A percentile compares a stretch with the other conserved stretches of the same genome.
Evolutionary conservation across 2,329 filamentous ascomycete species (phyloP).

Genomic region (Lachnellula suecica): DNA sequence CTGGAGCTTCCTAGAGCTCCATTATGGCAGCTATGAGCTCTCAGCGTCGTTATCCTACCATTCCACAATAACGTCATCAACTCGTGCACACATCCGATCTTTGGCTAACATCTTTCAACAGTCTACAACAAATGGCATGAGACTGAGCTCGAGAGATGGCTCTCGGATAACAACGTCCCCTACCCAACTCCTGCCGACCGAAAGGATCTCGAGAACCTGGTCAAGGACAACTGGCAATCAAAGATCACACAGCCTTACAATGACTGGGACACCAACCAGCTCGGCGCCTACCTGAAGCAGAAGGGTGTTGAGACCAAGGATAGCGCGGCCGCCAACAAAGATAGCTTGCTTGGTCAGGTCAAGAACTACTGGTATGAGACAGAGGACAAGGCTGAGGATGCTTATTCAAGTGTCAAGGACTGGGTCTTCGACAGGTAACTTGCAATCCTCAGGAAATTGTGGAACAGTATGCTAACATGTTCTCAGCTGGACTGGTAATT

Average conservation of each 20-base stretch:
- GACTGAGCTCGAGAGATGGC: constrained; percentile 95
- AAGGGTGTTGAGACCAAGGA: constrained; percentile 72
- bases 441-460: constrained; percentile 1
- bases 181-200: constrained; percentile 89
- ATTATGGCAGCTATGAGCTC: not conserved
- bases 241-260: constrained; percentile 75
- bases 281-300: constrained; percentile 64
- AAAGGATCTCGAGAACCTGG: constrained; percentile 89
- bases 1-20: constrained; percentile 10
- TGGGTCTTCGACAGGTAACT: constrained; percentile 85
- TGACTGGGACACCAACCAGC: constrained; percentile 70
- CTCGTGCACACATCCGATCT: not conserved
- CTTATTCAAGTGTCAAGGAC: constrained; percentile 72
- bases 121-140: constrained; percentile 99
- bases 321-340: constrained; percentile 65
- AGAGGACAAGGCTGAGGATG: constrained; percentile 71
- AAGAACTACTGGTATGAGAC: constrained; percentile 76
- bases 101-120: constrained; percentile 41
- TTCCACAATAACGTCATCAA: not conserved
- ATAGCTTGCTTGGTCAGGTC: constrained; percentile 67
- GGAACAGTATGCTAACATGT: constrained; percentile 7
- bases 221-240: constrained; percentile 85
- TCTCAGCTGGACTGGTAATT: constrained; percentile 21
- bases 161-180: constrained; percentile 86
- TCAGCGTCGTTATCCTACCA: not conserved